These are phyloP conservation scores for Panicum virgatum DNA, from an alignment of 202 grass and related monocot species.

Conservation along the genomic window DNA sequence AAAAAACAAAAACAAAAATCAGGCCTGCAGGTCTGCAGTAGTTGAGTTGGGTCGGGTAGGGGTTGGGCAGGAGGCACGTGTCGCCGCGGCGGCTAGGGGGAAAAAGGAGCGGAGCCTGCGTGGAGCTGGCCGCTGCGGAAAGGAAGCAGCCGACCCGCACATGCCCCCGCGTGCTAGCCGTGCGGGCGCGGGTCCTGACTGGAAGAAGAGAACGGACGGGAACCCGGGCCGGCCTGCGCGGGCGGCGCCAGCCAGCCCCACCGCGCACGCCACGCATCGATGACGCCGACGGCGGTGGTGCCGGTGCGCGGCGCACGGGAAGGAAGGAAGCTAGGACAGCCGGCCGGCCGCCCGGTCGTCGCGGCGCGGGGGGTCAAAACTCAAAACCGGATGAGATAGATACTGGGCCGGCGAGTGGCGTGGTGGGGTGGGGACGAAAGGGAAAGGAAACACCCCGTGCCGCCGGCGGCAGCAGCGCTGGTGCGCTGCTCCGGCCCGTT, in stretches of 20 bases:
- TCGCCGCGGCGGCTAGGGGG: too few species aligned
- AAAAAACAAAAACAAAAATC: too few species aligned
- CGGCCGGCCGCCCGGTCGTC: neutral
- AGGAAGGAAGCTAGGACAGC: too few species aligned
- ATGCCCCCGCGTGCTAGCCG: neutral
- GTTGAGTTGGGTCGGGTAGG: too few species aligned
- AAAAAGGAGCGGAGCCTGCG: neutral
- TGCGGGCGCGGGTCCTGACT: too few species aligned
- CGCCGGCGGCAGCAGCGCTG: neutral
- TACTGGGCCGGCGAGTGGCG: neutral
- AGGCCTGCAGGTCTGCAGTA: too few species aligned
- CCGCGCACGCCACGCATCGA: slow-evolving; percentile 13
- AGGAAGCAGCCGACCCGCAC: slow-evolving; percentile 25
- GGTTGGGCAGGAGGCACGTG: too few species aligned
- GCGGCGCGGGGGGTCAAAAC: too few species aligned
- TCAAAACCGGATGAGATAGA: neutral
- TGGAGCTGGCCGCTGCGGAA: neutral
- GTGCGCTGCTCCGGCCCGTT: neutral
- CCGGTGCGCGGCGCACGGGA: neutral
- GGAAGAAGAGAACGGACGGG: too few species aligned
- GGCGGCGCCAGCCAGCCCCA: slow-evolving; percentile 20
- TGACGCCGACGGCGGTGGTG: too few species aligned
- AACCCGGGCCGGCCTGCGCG: too few species aligned
- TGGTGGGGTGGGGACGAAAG: neutral
- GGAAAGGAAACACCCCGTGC: neutral